Conservation (phyloP, 495 filamentous ascomycete species). For the Aspergillus biplanus region DNA sequence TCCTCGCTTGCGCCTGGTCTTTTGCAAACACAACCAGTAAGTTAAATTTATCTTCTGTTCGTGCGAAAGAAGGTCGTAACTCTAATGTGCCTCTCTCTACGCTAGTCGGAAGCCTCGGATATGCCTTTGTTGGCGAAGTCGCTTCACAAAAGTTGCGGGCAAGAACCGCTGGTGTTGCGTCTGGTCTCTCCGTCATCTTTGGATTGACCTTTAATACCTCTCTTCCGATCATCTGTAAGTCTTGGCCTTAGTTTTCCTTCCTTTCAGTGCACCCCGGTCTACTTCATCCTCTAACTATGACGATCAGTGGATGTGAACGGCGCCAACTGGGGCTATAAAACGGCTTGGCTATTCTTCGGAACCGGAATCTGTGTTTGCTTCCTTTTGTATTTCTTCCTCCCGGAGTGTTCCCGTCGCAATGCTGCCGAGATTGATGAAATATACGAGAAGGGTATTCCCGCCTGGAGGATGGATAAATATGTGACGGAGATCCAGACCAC, state of each 20-base stretch:
- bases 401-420: slow-evolving; percentile 5
- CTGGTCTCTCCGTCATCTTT: slow-evolving; percentile 5
- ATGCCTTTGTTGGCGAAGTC: background rate
- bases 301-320: slow-evolving; percentile 7
- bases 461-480: slow-evolving; percentile 5
- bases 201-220: slow-evolving; percentile 3
- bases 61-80: too few relatives aligned
- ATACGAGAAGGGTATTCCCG: slow-evolving; percentile 1
- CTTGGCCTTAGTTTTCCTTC: background rate
- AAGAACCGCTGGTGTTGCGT: background rate
- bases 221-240: background rate
- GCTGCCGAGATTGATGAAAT: slow-evolving; percentile 6
- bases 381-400: slow-evolving; percentile 4
- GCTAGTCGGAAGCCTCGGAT: slow-evolving; percentile 1
- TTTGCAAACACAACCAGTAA: slow-evolving; percentile 7
- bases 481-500: background rate
- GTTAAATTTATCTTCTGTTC: too few relatives aligned
- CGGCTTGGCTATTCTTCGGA: slow-evolving; percentile 7
- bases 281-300: background rate
- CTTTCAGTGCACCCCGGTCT: too few relatives aligned
- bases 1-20: slow-evolving; percentile 3
- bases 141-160: background rate
- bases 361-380: slow-evolving; percentile 1
- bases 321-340: slow-evolving; percentile 6
- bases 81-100: too few relatives aligned